phyloP scores from a whole-genome alignment of 805 yeast species.

The Kazachstania kunashirensis region DNA sequence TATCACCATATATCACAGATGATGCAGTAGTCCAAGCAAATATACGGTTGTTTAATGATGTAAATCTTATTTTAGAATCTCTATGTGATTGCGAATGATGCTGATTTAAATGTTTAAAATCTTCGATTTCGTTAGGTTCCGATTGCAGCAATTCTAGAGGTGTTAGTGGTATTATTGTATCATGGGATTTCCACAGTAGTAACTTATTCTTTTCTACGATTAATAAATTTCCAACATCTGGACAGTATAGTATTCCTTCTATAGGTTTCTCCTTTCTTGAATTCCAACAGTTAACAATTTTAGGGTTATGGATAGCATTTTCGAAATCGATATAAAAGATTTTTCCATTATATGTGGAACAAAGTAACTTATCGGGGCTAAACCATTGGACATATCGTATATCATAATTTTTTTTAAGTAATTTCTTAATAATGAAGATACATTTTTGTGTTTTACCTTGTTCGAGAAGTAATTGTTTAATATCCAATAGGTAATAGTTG shows the following conservation, averaged over 20 bases:
- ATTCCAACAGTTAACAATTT: not conserved
- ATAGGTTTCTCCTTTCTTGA: constrained; percentile 7
- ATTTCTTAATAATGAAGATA: constrained; percentile 9
- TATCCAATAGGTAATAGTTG: constrained; percentile 19
- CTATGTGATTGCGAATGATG: constrained; percentile 1
- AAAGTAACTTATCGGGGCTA: constrained; percentile 10
- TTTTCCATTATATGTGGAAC: constrained; percentile 20
- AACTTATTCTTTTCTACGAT: constrained; percentile 17
- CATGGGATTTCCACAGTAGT: constrained; percentile 11
- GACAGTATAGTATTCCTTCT: constrained; percentile 21
- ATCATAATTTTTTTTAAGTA: constrained; percentile 19
- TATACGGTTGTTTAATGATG: constrained; percentile 13
- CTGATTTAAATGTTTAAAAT: constrained; percentile 29
- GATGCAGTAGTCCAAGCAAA: constrained; percentile 42
- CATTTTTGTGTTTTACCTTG: not conserved
- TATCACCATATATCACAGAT: constrained; percentile 38
- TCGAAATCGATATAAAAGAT: constrained; percentile 12
- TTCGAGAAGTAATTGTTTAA: not conserved
- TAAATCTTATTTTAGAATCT: constrained; percentile 28
- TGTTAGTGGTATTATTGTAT: constrained; percentile 2
- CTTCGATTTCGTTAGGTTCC: constrained; percentile 31
- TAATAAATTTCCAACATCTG: constrained; percentile 7
- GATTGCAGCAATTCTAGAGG: constrained; percentile 15
- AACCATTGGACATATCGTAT: constrained; percentile 18
- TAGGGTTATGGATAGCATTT: constrained; percentile 2